These are phyloP conservation scores for Puccinia hordei DNA, from an alignment of 1,284 basidiomycete genomes.

Conservation along the genomic window DNA sequence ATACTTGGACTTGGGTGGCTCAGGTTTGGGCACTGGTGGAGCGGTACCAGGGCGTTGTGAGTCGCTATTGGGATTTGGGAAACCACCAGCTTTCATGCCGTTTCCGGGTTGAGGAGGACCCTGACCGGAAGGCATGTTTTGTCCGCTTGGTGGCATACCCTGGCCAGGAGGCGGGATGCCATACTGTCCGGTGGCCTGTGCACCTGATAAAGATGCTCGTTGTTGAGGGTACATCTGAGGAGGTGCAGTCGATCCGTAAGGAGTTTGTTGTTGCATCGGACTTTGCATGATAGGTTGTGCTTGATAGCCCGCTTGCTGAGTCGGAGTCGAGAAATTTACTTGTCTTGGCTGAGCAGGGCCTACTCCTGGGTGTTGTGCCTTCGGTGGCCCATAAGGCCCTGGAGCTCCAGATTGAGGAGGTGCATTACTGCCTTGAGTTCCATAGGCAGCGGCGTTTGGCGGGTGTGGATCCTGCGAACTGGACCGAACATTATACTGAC, in stretches of 20 bases:
- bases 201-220: constrained; percentile 32
- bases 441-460: constrained; percentile 12
- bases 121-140: constrained; percentile 44
- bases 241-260: constrained; percentile 31
- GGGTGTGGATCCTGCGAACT: constrained; percentile 23
- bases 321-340: constrained; percentile 50
- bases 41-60: constrained; percentile 62
- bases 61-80: constrained; percentile 59
- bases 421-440: constrained; percentile 11
- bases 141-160: constrained; percentile 27
- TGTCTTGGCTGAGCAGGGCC: constrained; percentile 45
- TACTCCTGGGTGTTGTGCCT: constrained; percentile 27
- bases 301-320: constrained; percentile 53
- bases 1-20: constrained; percentile 68
- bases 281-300: constrained; percentile 56
- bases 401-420: not conserved
- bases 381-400: constrained; percentile 46
- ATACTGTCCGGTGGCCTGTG: constrained; percentile 12
- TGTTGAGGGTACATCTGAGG: constrained; percentile 58
- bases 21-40: constrained; percentile 60
- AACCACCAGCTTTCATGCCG: constrained; percentile 59
- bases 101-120: constrained; percentile 54
- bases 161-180: constrained; percentile 15
- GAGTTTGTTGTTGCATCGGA: constrained; percentile 52
- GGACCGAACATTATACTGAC: constrained; percentile 22